Evolutionary conservation across 75 land plant genomes (phyloP), one percentile per base, ranked within the genome.

Genomic region (Pinus taeda): DNA sequence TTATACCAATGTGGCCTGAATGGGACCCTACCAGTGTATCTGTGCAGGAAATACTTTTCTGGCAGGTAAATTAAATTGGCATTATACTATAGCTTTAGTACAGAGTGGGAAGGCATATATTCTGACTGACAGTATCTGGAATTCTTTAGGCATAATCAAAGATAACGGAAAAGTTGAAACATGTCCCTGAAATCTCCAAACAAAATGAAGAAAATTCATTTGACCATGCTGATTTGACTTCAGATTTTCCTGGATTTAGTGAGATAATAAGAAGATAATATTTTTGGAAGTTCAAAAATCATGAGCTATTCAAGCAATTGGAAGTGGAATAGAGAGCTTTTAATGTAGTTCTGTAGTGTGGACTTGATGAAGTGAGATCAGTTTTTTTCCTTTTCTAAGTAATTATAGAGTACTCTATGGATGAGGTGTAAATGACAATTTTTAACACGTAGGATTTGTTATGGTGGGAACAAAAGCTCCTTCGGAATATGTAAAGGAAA

Each of bases 1-100:
- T 92, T 22, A 77, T 92, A 56, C 94, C 94, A 24, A 91, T 91
- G 93, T 91, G 94, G 94, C 94, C 94, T 13, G 94, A 92, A 77
- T 92, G 94, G 76, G 83, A 78, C 62, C 92, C 94, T 57, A 81
- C 87, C 11, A 76, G 83, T 59, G 78, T 66, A 75, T 79, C 90
- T 56, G 91, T 85, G 59, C 94, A 92, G 69, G 84, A 89, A 67
- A 92, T 92, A 59, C 79, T 92, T 14, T 92, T 73, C 79, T 92
- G 92, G 88, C 94, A 92, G 94, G 96, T 89, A 83, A 76, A 24
- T 55, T 37, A 45, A 37, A 26, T 76, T 79, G 61, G 45, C 4
- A 15, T 59, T 29, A 22, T 15, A 60, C 29, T 9, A 33, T 76
- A 45, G 13, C 33, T 69, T 18, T 6, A 14, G 39, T 36, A 33